Evolutionary conservation across 768 basidiomycete genomes (phyloP).

Genomic region (Trametes cingulata): DNA sequence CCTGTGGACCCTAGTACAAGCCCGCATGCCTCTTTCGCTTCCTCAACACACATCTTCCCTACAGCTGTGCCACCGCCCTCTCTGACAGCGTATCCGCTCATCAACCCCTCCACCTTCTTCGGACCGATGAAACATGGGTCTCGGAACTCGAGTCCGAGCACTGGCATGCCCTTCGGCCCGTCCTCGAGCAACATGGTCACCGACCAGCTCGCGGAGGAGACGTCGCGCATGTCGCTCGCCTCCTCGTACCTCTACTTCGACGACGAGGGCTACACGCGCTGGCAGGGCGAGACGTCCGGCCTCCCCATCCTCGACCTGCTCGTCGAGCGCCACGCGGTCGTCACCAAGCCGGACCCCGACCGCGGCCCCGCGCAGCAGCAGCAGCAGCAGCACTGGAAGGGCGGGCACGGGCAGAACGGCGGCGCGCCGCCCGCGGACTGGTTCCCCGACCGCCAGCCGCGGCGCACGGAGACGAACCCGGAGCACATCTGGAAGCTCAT

Average conservation of each 20-base stretch:
- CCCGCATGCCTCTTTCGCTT: slow-evolving; percentile 41
- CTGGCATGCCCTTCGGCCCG: slow-evolving; percentile 7
- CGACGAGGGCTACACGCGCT: slow-evolving; percentile 83
- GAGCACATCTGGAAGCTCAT: slow-evolving; percentile 86
- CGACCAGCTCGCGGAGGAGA: slow-evolving; percentile 58
- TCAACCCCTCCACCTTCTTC: slow-evolving; percentile 81
- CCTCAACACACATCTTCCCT: slow-evolving; percentile 42
- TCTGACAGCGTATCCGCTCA: slow-evolving; percentile 74
- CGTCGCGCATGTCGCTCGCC: slow-evolving; percentile 62
- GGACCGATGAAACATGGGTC: slow-evolving; percentile 47
- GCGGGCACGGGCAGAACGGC: slow-evolving; percentile 15
- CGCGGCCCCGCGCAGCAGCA: slow-evolving; percentile 22
- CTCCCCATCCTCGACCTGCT: slow-evolving; percentile 85
- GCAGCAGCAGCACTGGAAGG: slow-evolving; percentile 16
- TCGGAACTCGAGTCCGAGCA: slow-evolving; percentile 47
- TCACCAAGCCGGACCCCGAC: slow-evolving; percentile 38
- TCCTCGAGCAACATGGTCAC: slow-evolving; percentile 19
- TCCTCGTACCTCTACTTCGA: slow-evolving; percentile 86
- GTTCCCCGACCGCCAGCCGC: slow-evolving; percentile 83
- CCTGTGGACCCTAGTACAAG: slow-evolving; percentile 34
- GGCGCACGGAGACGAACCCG: slow-evolving; percentile 79
- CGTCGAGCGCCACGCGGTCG: slow-evolving; percentile 63
- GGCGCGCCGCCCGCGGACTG: slow-evolving; percentile 43
- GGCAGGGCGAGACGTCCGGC: slow-evolving; percentile 94
- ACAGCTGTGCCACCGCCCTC: slow-evolving; percentile 77